Base-by-base conservation (phyloP, 2,329 filamentous ascomycete genomes). In the Escovopsis sp. region DNA sequence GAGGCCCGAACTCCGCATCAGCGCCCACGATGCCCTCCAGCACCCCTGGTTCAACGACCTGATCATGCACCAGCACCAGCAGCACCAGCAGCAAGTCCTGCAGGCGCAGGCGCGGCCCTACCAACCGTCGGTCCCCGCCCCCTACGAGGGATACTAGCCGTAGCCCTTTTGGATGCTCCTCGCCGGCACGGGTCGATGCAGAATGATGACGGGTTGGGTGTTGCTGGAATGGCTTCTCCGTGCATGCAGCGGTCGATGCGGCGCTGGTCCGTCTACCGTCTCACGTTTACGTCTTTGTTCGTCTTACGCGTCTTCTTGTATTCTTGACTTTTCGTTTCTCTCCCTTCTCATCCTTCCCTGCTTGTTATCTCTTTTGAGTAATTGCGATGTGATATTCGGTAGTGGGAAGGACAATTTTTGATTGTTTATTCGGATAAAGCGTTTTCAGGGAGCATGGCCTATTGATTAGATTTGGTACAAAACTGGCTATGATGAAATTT, bases 11-110 rank as follows among this genome's bases (percentile, higher is more conserved):
- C 78, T 94, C 62, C 78, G 91, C 42, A 84, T 94, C 56, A 88
- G 83, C 51, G 91, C 91, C 2, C 72, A 80, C 40, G 85, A 94
- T 48, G 88, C 91, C 4, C 68, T 96, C 34, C 74, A 81, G 51
- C 91, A 98, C 59, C 84, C 82, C 0, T 98, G 91, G 91, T 98
- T 98, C 66, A 75, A 71, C 48, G 84, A 89, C 52, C 60, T 87
- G 13, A 66, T 78, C 12, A 68, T 76, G 53, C 68, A 72, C 45
- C 68, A 75, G 43, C 68, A 72, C 39, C 63, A 65, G 41, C 63
- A 66, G 34, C 64, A 58, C 32, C 53, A 56, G 24, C 54, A 60
- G 32, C 56, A 53, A 43, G 56, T 57, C 29, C 51, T 67, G 47
- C 66, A 69, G 45, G 58, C 63, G 12, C 66, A 68, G 43, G 56